A percentile compares a stretch with the other conserved stretches of the same genome.
Evolutionary conservation across 73 alveolate species (phyloP).

Genomic region (Paramecium octaurelia): DNA sequence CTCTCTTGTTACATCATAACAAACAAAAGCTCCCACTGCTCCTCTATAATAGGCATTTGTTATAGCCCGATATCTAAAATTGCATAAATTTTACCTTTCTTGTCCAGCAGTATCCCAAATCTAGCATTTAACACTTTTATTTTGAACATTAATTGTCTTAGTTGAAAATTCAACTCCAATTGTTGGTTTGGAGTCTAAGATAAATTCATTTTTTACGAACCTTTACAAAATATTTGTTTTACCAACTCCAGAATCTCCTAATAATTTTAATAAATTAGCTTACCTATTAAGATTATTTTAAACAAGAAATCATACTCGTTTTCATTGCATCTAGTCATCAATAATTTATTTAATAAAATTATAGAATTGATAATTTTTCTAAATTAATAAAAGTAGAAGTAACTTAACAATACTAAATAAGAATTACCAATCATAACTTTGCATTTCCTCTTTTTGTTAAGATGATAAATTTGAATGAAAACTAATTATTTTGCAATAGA

Average conservation of each 20-base stretch:
- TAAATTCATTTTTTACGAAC: not conserved
- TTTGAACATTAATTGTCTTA: not conserved
- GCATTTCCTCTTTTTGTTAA: not conserved
- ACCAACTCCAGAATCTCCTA: slow-evolving; percentile 71
- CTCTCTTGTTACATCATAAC: slow-evolving; percentile 61
- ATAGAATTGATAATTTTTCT: not conserved
- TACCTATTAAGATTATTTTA: not conserved
- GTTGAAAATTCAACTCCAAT: slow-evolving; percentile 48
- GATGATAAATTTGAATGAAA: not conserved
- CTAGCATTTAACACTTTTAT: slow-evolving; percentile 66
- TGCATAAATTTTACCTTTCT: slow-evolving; percentile 63
- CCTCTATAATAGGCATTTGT: slow-evolving; percentile 68
- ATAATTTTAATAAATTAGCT: too few relatives aligned
- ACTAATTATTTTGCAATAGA: not conserved
- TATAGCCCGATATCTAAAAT: slow-evolving; percentile 63
- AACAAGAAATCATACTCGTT: not conserved
- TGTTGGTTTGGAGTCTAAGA: slow-evolving; percentile 24
- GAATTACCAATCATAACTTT: too few relatives aligned
- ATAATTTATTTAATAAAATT: too few relatives aligned
- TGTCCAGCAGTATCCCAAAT: slow-evolving; percentile 96
- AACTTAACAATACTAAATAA: too few relatives aligned
- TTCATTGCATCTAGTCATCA: not conserved
- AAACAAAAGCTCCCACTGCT: slow-evolving; percentile 62
- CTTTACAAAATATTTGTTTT: not conserved
- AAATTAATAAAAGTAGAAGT: not conserved